phyloP scores from a whole-genome alignment of 768 basidiomycete genomes.

The Scleroderma bovista region DNA sequence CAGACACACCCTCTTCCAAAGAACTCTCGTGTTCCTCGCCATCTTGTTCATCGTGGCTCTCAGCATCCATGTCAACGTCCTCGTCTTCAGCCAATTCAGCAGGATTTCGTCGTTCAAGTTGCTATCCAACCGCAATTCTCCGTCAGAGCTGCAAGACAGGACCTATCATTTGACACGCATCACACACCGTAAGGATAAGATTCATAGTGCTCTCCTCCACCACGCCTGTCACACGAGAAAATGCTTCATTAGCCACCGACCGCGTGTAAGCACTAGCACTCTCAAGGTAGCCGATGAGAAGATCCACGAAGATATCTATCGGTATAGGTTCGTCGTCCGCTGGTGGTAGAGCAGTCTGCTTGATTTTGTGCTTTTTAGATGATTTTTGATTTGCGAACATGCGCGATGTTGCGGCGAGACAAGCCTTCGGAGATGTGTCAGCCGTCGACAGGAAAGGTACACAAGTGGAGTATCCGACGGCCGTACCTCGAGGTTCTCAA shows the following conservation, averaged over 20 bases:
- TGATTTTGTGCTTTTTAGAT: constrained; percentile 29
- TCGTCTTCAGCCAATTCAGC: constrained; percentile 40
- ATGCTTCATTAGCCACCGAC: constrained; percentile 73
- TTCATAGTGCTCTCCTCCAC: constrained; percentile 70
- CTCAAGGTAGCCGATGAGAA: constrained; percentile 87
- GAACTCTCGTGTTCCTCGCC: constrained; percentile 31
- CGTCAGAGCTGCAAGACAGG: neutral
- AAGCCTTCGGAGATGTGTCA: constrained; percentile 36
- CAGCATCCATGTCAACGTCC: constrained; percentile 40
- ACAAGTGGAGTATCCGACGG: neutral
- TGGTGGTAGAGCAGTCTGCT: constrained; percentile 14
- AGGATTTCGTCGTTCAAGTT: constrained; percentile 74
- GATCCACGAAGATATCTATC: constrained; percentile 81
- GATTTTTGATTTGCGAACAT: constrained; percentile 42
- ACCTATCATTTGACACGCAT: neutral
- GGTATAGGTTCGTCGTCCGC: constrained; percentile 43
- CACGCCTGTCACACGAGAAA: constrained; percentile 62
- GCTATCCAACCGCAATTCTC: constrained; percentile 40
- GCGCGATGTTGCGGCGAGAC: constrained; percentile 51
- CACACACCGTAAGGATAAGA: constrained; percentile 72
- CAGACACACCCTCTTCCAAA: constrained; percentile 25
- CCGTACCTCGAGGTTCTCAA: constrained; percentile 59
- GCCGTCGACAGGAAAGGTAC: too few species aligned
- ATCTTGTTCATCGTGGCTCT: constrained; percentile 29
- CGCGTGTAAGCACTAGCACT: constrained; percentile 77